Conservation (phyloP, 2,329 filamentous ascomycete genomes). For the Hypoxylon sp. region DNA sequence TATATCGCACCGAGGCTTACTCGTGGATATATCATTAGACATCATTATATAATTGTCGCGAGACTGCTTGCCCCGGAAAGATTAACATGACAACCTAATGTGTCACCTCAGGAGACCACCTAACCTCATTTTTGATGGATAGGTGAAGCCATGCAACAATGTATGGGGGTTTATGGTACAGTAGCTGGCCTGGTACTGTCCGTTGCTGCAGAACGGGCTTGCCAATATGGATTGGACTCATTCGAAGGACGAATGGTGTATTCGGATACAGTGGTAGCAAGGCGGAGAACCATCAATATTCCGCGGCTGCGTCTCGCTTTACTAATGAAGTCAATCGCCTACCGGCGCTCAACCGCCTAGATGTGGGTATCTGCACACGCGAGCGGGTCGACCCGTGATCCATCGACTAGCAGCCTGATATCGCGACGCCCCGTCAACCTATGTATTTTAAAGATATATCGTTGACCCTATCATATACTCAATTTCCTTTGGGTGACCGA, state of each 20-base stretch:
- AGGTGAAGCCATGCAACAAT: neutral
- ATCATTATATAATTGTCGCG: neutral
- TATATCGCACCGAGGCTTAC: neutral
- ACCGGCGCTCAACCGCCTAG: neutral
- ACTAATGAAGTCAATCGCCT: neutral
- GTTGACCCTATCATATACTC: neutral
- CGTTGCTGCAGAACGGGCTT: no score
- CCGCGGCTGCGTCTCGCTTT: neutral
- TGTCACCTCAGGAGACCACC: neutral
- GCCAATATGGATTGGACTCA: neutral
- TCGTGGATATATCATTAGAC: neutral
- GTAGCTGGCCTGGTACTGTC: neutral
- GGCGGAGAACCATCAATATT: neutral
- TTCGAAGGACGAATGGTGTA: neutral
- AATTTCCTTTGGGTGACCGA: neutral
- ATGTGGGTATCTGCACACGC: neutral
- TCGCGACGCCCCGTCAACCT: neutral
- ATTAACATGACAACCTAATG: neutral
- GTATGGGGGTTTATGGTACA: neutral
- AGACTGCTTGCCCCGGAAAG: neutral
- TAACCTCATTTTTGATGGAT: neutral
- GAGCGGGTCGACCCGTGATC: neutral
- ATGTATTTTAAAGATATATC: neutral
- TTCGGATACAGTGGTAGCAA: neutral
- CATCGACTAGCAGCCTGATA: neutral